These are phyloP conservation scores for Alternaria sp. DNA, from an alignment of 2,329 filamentous ascomycete genomes.

Conservation along the genomic window DNA sequence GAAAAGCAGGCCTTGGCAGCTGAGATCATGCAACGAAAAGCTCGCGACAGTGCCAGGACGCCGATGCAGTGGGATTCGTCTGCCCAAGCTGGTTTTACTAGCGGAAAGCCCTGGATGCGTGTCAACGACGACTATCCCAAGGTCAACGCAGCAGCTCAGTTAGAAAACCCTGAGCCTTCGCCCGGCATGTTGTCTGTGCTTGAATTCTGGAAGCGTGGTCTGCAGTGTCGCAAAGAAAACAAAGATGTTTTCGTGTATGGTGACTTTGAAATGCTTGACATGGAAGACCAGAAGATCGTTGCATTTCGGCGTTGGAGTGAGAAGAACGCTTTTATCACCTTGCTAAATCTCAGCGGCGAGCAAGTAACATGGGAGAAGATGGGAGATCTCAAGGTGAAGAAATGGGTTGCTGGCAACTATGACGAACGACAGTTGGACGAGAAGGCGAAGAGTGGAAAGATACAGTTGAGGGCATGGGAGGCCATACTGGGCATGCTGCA, in stretches of 20 bases:
- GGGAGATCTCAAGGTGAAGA: constrained; percentile 35
- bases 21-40: constrained; percentile 63
- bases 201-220: constrained; percentile 67
- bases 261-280: constrained; percentile 63
- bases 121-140: constrained; percentile 63
- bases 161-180: constrained; percentile 35
- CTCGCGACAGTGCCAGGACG: constrained; percentile 71
- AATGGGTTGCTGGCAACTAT: constrained; percentile 51
- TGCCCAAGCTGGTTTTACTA: constrained; percentile 69
- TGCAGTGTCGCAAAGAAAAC: constrained; percentile 65
- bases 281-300: constrained; percentile 49
- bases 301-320: constrained; percentile 45
- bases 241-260: constrained; percentile 70
- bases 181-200: constrained; percentile 58
- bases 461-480: constrained; percentile 49
- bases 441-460: constrained; percentile 23
- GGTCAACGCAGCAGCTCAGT: constrained; percentile 67
- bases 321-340: constrained; percentile 37
- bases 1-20: constrained; percentile 39
- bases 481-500: constrained; percentile 40
- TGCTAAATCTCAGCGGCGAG: constrained; percentile 47
- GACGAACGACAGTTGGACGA: constrained; percentile 35
- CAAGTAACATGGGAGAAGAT: constrained; percentile 41
- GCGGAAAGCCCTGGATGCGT: constrained; percentile 67
- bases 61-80: constrained; percentile 72